phyloP scores from a whole-genome alignment of 768 basidiomycete species.

The Psilocybe tampanensis region DNA sequence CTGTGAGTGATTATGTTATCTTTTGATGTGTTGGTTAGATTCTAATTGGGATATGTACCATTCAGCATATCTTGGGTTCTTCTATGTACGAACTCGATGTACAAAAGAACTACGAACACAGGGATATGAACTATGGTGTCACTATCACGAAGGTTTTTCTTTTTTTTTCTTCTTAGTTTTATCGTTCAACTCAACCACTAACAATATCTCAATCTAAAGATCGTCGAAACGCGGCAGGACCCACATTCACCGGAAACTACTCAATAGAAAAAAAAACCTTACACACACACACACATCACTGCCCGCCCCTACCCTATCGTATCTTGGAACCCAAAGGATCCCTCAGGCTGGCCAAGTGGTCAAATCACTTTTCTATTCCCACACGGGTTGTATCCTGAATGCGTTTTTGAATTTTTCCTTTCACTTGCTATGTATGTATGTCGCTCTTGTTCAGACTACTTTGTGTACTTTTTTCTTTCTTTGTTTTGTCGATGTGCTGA shows the following conservation, averaged over 20 bases:
- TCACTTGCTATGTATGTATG: too few relatives aligned
- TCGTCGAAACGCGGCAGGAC: slow-evolving; percentile 38
- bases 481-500: too few relatives aligned
- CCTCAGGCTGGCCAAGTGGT: too few relatives aligned
- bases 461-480: too few relatives aligned
- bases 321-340: not conserved
- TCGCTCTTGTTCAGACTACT: too few relatives aligned
- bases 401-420: too few relatives aligned
- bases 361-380: too few relatives aligned
- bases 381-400: too few relatives aligned
- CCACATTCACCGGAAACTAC: slow-evolving; percentile 10
- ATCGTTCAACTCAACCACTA: not conserved
- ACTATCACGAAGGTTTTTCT: slow-evolving; percentile 39
- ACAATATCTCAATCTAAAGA: slow-evolving; percentile 20
- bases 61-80: slow-evolving; percentile 21
- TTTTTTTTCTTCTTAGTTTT: too few relatives aligned
- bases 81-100: slow-evolving; percentile 34
- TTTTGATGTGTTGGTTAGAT: too few relatives aligned
- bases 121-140: slow-evolving; percentile 37
- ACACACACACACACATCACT: not conserved
- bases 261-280: slow-evolving; percentile 11
- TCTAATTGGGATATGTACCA: not conserved
- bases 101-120: slow-evolving; percentile 23
- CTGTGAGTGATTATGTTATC: slow-evolving; percentile 9
- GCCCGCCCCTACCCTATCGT: too few relatives aligned